Conservation (phyloP, 164 flowering plant species). For the Cinnamomum chago region DNA sequence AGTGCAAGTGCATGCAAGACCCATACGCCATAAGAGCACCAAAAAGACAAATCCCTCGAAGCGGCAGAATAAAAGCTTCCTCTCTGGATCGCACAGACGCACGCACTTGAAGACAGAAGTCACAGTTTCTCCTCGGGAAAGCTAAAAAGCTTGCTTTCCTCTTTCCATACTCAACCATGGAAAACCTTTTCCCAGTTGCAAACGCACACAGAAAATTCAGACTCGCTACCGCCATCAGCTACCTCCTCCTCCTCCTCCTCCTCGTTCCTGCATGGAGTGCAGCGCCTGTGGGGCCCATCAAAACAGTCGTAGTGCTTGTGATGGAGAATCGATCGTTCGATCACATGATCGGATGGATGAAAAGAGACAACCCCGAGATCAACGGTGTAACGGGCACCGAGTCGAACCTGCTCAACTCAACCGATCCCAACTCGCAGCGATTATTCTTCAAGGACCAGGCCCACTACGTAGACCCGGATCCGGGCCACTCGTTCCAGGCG, state of each 20-base stretch:
- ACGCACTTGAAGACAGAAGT: no score
- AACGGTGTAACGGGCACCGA: constrained; percentile 76
- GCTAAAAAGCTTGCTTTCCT: no score
- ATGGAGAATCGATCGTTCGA: constrained; percentile 87
- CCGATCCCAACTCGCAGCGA: constrained; percentile 38
- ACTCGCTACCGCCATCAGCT: background rate
- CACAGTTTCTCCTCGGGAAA: no score
- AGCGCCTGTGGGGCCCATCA: constrained; percentile 33
- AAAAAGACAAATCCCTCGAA: no score
- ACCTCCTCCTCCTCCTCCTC: background rate
- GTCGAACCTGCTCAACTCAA: constrained; percentile 38
- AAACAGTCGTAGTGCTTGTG: constrained; percentile 57
- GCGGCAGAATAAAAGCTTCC: no score
- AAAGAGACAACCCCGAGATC: constrained; percentile 54
- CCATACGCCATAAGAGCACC: no score
- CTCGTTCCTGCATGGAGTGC: background rate
- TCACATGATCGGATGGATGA: constrained; percentile 90
- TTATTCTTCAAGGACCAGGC: constrained; percentile 42
- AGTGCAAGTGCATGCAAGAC: no score
- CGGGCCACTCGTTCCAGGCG: constrained; percentile 81
- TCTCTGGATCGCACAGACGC: no score
- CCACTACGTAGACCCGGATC: constrained; percentile 68
- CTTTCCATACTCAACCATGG: no score
- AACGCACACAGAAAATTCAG: background rate
- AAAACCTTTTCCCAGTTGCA: no score